Conservation (phyloP, 371 early-diverging fungal genomes). For the Syncephalastrum monosporum region DNA sequence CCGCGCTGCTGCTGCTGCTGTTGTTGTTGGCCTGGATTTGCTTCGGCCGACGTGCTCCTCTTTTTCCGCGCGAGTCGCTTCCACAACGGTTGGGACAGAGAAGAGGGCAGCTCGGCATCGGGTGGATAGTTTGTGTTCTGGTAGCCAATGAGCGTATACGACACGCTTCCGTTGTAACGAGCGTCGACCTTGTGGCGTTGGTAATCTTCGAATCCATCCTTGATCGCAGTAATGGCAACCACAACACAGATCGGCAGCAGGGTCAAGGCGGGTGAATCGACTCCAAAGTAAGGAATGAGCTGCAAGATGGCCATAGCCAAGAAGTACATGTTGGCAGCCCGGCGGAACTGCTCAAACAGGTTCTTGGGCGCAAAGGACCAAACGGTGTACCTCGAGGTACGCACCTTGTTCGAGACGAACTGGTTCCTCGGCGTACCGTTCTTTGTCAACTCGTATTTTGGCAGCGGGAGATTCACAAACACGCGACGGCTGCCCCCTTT, state of each 20-base stretch:
- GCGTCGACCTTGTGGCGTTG: constrained; percentile 90
- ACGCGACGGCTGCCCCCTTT: constrained; percentile 52
- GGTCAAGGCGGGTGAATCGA: constrained; percentile 73
- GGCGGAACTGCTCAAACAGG: constrained; percentile 94
- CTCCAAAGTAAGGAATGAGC: constrained; percentile 75
- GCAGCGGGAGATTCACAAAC: constrained; percentile 67
- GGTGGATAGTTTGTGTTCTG: constrained; percentile 70
- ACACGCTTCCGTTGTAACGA: constrained; percentile 77
- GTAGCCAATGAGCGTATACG: constrained; percentile 71
- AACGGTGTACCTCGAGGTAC: constrained; percentile 93
- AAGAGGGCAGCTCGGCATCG: not conserved
- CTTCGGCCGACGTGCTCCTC: not conserved
- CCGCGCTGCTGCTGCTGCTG: constrained; percentile 12
- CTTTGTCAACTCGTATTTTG: constrained; percentile 47
- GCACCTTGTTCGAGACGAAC: constrained; percentile 67
- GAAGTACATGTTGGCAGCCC: constrained; percentile 97
- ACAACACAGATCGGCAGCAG: constrained; percentile 89
- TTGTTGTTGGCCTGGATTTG: not conserved
- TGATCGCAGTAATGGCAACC: constrained; percentile 86
- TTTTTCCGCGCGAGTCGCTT: not conserved
- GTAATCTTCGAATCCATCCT: constrained; percentile 97
- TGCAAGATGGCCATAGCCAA: constrained; percentile 91
- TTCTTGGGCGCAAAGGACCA: constrained; percentile 94
- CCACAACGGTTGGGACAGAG: not conserved
- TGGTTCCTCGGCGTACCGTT: constrained; percentile 49